Evolutionary conservation across 169 alveolate genomes (phyloP), one percentile per base, ranked within the genome.

Genomic region (Amoebophrya sp.): DNA sequence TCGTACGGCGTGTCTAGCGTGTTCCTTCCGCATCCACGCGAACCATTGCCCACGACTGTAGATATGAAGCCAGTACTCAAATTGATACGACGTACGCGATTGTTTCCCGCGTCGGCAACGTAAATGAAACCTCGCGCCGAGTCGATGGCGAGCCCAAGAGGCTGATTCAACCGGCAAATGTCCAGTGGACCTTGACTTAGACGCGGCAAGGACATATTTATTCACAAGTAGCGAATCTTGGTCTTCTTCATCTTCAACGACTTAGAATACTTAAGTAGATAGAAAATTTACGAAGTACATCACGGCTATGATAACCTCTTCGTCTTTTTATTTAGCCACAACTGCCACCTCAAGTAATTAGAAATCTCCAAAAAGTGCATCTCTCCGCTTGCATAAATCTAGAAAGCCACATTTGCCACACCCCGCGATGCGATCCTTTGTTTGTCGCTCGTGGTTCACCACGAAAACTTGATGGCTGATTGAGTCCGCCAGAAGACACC

Each of bases 1-100:
- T 65, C 83, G 83, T 65, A 65, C 38, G 83, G 83, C n/a, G 83
- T 65, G 83, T 65, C 83, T 36, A 65, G n/a, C 83, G 83, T 6
- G 26, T 65, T 65, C 26, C 36, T 26, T 6, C 83, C 83, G 83
- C 83, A 65, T 10, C 83, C 83, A 1, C 83, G 83, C 38, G 3
- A 6, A 29, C 83, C 83, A 36, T 65, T 65, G 3, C 83, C 83
- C 33, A 65, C 83, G 2, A 65, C 26, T 6, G 83, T 65, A 36
- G 83, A 6, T 36, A 65, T 6, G 26, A 65, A 65, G 26, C 83
- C 83, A 26, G 83, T 65, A 36, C 38, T 26, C 36, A 65, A 26
- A 36, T 65, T 65, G 83, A 65, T 18, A 26, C 83, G n/a, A 29
- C 83, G 2, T 6, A 65, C n/a, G 39, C 83, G 2, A 36, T 65